Evolutionary conservation across 2,329 filamentous ascomycete genomes (phyloP).

Genomic region (Clarireedia paspali): DNA sequence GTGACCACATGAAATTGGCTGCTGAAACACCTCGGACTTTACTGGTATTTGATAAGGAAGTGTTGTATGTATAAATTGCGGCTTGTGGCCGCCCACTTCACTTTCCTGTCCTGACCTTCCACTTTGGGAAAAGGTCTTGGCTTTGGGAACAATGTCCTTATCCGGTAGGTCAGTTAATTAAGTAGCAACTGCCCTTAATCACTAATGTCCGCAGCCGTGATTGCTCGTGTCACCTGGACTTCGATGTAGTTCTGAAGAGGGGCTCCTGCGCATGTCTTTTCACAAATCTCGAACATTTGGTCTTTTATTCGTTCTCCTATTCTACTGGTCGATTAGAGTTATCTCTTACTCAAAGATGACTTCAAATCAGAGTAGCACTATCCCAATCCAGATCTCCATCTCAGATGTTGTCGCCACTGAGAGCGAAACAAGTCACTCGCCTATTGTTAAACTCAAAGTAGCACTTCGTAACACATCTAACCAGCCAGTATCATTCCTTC

Average conservation of each 20-base stretch:
- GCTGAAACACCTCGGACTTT: too few species aligned
- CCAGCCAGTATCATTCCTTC: slow-evolving; percentile 29
- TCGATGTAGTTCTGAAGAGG: neutral
- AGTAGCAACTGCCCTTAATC: too few species aligned
- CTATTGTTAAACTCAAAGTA: slow-evolving; percentile 9
- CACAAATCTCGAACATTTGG: neutral
- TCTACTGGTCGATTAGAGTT: neutral
- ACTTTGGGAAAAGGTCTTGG: too few species aligned
- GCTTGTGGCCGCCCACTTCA: too few species aligned
- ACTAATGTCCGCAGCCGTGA: too few species aligned
- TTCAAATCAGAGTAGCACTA: neutral
- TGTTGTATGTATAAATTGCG: too few species aligned
- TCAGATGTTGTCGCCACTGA: neutral
- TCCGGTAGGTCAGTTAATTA: too few species aligned
- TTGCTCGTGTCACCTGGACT: too few species aligned
- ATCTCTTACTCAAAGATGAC: neutral
- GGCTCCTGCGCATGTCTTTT: neutral
- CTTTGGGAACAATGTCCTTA: too few species aligned
- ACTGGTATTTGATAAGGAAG: too few species aligned
- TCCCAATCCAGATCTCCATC: neutral
- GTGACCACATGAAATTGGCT: too few species aligned
- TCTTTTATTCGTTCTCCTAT: neutral
- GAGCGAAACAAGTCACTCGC: neutral
- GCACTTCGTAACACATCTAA: slow-evolving; percentile 23
- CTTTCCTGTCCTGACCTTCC: too few species aligned